Percentiles rank a stretch among this genome's conserved stretches.
Evolutionary conservation across 1,139 yeast genomes (phyloP).

Genomic region (Saccharomyces hybrid): DNA sequence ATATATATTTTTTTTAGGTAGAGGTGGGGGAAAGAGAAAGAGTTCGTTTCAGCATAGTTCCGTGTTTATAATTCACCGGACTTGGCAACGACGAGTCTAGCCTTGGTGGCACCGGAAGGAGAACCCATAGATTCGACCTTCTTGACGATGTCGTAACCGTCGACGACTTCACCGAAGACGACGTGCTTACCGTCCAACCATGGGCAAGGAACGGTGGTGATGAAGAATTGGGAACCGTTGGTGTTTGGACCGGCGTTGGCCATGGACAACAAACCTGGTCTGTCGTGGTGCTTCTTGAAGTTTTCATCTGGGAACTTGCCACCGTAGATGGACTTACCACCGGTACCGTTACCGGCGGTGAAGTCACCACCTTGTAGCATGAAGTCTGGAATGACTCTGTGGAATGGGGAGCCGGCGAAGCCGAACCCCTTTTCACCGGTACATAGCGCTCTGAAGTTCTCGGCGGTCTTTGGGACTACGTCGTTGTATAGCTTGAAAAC

Average conservation of each 20-base stretch:
- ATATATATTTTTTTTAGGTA: not conserved
- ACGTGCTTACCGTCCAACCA: conserved; percentile 99
- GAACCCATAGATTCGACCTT: conserved; percentile 85
- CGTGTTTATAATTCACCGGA: conserved; percentile 67
- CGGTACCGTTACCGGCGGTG: conserved; percentile 91
- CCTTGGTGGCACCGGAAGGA: conserved; percentile 70
- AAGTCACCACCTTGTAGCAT: conserved; percentile 99
- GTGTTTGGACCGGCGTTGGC: conserved; percentile 99
- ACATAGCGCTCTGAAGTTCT: conserved; percentile 93
- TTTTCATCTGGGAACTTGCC: conserved; percentile 92
- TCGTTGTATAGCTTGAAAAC: conserved; percentile 82
- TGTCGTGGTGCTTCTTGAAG: conserved; percentile 76
- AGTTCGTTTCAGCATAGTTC: not conserved
- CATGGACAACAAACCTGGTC: conserved; percentile 95
- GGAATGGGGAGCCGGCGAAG: conserved; percentile 86
- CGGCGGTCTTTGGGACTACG: conserved; percentile 95
- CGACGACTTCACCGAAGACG: conserved; percentile 94
- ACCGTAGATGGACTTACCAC: conserved; percentile 98
- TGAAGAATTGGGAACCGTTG: conserved; percentile 98
- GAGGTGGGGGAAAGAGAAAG: not conserved
- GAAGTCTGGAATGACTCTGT: conserved; percentile 96
- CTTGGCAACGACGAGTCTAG: conserved; percentile 68
- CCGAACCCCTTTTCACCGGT: conserved; percentile 98
- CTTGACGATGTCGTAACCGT: conserved; percentile 87
- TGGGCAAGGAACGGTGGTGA: conserved; percentile 91